Evolutionary conservation across 2,329 filamentous ascomycete genomes (phyloP).

Genomic region (Trichoderma breve): DNA sequence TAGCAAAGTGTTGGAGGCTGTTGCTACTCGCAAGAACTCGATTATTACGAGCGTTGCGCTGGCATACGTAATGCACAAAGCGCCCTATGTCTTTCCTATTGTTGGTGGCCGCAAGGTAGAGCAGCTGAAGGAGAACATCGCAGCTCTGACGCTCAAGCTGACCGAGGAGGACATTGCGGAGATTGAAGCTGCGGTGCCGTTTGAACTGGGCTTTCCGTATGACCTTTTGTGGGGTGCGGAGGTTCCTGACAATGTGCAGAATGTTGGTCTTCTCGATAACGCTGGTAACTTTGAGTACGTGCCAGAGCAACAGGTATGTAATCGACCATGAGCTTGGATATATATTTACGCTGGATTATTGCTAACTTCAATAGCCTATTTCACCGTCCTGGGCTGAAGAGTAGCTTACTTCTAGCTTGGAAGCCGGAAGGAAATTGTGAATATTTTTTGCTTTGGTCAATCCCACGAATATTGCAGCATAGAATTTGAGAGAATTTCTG

Average conservation of each 20-base stretch:
- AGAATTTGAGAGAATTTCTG: background rate
- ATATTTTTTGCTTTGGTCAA: background rate
- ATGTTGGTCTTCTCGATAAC: background rate
- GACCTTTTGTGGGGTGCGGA: background rate
- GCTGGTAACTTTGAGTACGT: background rate
- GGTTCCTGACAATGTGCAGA: background rate
- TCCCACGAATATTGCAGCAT: background rate
- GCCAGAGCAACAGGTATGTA: background rate
- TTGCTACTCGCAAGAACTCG: constrained; percentile 46
- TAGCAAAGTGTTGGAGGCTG: constrained; percentile 46
- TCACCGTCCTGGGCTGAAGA: background rate
- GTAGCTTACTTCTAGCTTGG: background rate
- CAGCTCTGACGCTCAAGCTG: constrained; percentile 61
- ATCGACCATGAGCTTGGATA: background rate
- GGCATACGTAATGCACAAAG: constrained; percentile 71
- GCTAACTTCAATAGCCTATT: background rate
- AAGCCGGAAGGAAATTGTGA: background rate
- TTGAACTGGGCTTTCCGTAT: background rate
- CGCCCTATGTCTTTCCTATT: constrained; percentile 71
- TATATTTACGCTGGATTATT: background rate
- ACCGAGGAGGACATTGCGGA: constrained; percentile 61
- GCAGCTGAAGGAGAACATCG: constrained; percentile 68
- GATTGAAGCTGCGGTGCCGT: constrained; percentile 48
- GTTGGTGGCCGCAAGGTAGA: constrained; percentile 67
- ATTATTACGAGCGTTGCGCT: constrained; percentile 55